Conservation (phyloP, 148 eudicot genomes). For the Nepenthes mirabilis region DNA sequence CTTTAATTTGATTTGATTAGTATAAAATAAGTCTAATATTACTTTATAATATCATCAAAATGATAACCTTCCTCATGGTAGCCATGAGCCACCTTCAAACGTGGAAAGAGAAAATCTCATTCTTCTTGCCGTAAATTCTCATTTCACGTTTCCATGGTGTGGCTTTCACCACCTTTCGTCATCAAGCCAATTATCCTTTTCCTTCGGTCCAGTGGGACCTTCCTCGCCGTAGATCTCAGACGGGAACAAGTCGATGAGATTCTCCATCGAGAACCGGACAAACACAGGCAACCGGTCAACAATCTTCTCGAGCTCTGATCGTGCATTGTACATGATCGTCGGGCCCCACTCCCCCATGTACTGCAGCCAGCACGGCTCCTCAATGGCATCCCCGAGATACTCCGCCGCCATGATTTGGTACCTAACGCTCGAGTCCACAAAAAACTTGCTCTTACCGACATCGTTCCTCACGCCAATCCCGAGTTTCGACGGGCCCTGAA, state of each 20-base stretch:
- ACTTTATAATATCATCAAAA: too few relatives aligned
- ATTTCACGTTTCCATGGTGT: too few relatives aligned
- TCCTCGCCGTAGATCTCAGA: constrained; percentile 85
- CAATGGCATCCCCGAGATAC: constrained; percentile 49
- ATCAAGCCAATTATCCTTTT: constrained; percentile 89
- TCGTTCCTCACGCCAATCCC: constrained; percentile 76
- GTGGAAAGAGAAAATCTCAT: too few relatives aligned
- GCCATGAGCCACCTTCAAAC: too few relatives aligned
- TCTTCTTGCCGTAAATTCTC: too few relatives aligned
- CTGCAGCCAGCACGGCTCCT: constrained; percentile 77
- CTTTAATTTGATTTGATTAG: too few relatives aligned
- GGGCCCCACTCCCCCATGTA: constrained; percentile 99
- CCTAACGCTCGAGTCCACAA: constrained; percentile 55
- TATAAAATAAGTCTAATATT: too few relatives aligned
- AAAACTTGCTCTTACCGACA: constrained; percentile 45
- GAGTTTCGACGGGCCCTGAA: constrained; percentile 55
- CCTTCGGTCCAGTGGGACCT: constrained; percentile 98
- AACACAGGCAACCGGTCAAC: constrained; percentile 53
- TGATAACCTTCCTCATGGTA: too few relatives aligned
- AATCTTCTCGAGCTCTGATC: constrained; percentile 70
- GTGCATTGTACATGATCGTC: constrained; percentile 41
- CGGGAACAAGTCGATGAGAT: constrained; percentile 62
- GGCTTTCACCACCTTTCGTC: constrained; percentile 28
- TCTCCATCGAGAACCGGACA: constrained; percentile 60
- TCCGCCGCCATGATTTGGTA: constrained; percentile 71